Evolutionary conservation across 176 grass and related monocot genomes (phyloP).

Genomic region (Zizania latifolia): DNA sequence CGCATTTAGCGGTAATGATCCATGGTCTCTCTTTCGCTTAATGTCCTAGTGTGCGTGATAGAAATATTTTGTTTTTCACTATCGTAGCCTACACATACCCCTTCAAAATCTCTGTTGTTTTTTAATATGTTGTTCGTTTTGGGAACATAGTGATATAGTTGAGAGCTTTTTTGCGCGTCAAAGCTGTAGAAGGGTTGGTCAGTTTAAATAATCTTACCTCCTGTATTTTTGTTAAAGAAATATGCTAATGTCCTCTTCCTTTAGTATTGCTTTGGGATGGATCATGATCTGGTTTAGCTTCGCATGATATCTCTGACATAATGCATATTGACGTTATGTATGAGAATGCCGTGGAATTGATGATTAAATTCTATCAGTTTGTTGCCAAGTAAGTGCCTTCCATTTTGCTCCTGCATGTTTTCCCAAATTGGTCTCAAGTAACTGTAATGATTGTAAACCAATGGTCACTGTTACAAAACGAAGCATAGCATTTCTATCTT

Average conservation of each 20-base stretch:
- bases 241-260: neutral
- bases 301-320: neutral
- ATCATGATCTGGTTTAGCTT: neutral
- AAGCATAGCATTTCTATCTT: neutral
- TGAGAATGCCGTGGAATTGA: slow-evolving; percentile 72
- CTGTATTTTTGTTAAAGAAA: neutral
- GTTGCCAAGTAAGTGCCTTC: slow-evolving; percentile 67
- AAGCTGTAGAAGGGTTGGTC: neutral
- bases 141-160: too few species aligned
- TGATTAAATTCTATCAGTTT: slow-evolving; percentile 78
- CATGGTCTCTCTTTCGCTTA: too few species aligned
- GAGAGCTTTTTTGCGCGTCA: neutral
- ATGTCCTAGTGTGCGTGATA: too few species aligned
- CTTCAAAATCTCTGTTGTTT: neutral
- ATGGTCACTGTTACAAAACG: neutral
- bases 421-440: neutral
- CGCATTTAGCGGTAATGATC: too few species aligned
- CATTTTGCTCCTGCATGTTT: neutral
- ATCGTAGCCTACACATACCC: too few species aligned
- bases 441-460: neutral
- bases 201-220: neutral
- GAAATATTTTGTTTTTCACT: too few species aligned
- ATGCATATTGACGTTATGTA: slow-evolving; percentile 29
- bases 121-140: neutral
- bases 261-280: neutral